Percentiles rank a stretch among this genome's conserved stretches.
phyloP scores from a whole-genome alignment of 495 filamentous ascomycete genomes.

The Aspergillus heteromorphus region DNA sequence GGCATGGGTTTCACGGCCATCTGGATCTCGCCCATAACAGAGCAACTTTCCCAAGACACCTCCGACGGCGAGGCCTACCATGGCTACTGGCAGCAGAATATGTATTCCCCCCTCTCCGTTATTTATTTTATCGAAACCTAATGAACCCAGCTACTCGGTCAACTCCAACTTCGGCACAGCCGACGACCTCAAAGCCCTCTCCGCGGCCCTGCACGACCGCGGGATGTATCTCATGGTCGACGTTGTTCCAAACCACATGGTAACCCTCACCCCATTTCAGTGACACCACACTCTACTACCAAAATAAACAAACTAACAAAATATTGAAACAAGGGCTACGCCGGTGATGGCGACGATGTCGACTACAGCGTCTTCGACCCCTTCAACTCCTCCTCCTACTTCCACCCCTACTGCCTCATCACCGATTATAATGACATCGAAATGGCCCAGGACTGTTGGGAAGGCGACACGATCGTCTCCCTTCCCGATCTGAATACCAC shows the following conservation, averaged over 20 bases:
- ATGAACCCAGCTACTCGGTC: slow-evolving; percentile 40
- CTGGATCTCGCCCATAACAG: slow-evolving; percentile 75
- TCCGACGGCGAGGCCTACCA: slow-evolving; percentile 58
- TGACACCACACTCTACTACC: no score
- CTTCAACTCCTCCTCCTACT: slow-evolving; percentile 60
- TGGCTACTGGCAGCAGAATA: slow-evolving; percentile 71
- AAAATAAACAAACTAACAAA: background rate
- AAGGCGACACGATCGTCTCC: slow-evolving; percentile 54
- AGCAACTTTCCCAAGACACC: slow-evolving; percentile 50
- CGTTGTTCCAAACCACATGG: slow-evolving; percentile 74
- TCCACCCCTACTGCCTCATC: slow-evolving; percentile 62
- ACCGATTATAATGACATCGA: slow-evolving; percentile 54
- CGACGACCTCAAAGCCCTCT: slow-evolving; percentile 58
- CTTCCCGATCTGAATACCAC: slow-evolving; percentile 70
- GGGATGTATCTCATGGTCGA: slow-evolving; percentile 76
- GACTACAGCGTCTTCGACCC: slow-evolving; percentile 59
- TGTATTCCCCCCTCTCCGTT: slow-evolving; percentile 25
- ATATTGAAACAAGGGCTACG: slow-evolving; percentile 42
- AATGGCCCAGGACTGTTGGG: slow-evolving; percentile 55
- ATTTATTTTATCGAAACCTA: background rate
- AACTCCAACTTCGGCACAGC: slow-evolving; percentile 63
- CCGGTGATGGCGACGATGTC: slow-evolving; percentile 46
- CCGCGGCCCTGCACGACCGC: slow-evolving; percentile 53
- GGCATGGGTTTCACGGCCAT: slow-evolving; percentile 76
- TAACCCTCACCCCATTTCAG: slow-evolving; percentile 12